Evolutionary conservation across 768 basidiomycete species (phyloP), one percentile per base, ranked within the genome.

Genomic region (Tricholoma sp.): DNA sequence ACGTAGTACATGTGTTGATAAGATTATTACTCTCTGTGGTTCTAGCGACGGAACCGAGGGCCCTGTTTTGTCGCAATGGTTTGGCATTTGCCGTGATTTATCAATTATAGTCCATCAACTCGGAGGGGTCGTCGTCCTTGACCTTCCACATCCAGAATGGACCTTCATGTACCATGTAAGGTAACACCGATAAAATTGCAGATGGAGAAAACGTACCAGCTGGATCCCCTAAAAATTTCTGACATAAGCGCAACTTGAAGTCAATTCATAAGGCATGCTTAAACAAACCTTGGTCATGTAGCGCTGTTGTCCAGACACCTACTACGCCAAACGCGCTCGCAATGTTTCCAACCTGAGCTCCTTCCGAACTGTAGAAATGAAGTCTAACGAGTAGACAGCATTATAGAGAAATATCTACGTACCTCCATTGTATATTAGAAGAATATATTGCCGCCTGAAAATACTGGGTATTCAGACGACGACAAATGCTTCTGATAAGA

Each of bases 141-240:
- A 80, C 80, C 67, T 85, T 86, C 79, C 83, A 86, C 61, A 88
- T 73, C 86, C 85, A 88, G 65, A 87, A 88, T 2, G 87, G 86
- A 42, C 86, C 86, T 87, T 60, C 10, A 20, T 48, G 41, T 15
- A 20, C 32, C 10, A 31, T 33, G 31, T 52, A 29, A 15, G 39
- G 13, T 18, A 17, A 17, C 17, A 41, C 15, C 12, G 18, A 29
- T 36, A 28, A n/a, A 17, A 50, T 17, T 11, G 7, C 7, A 31
- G 29, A 13, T n/a, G 33, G 20, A 37, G 36, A 31, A n/a, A n/a
- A 58, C 80, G 59, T 66, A 88, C 86, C 87, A 51, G 79, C 81
- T 28, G 86, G 86, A 65, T 89, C 88, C 36, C 78, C 83, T 82
- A 52, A 53, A n/a, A 32, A 53, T 32, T 59, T 24, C 32, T 12